phyloP scores from a whole-genome alignment of 2,329 filamentous ascomycete species.

The Clonostachys solani region DNA sequence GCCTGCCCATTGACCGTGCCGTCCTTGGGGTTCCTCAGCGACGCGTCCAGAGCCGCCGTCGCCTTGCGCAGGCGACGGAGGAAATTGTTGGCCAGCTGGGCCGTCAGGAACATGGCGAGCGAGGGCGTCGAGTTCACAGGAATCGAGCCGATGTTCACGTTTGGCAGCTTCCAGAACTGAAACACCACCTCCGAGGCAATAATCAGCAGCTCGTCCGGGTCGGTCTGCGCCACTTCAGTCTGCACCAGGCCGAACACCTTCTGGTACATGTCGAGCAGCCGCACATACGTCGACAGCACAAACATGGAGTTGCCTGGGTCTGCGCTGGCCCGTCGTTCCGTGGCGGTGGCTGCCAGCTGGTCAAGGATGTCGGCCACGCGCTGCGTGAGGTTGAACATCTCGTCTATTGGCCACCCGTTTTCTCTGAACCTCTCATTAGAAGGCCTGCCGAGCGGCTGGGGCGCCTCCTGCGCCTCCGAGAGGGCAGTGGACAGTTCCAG shows the following conservation, averaged over 20 bases:
- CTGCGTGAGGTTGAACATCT: conserved; percentile 33
- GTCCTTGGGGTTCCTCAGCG: conserved; percentile 3
- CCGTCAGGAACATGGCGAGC: conserved; percentile 35
- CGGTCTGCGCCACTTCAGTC: conserved; percentile 19
- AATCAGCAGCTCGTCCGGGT: conserved; percentile 1
- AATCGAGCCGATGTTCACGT: conserved; percentile 33
- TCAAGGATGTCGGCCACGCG: conserved; percentile 27
- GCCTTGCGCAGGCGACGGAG: conserved; percentile 24
- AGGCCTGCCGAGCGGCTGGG: conserved; percentile 8
- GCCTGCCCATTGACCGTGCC: conserved; percentile 8
- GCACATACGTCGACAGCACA: conserved; percentile 29
- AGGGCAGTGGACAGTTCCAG: conserved; percentile 28
- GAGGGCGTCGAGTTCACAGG: conserved; percentile 30
- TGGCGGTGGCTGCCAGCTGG: conserved; percentile 8
- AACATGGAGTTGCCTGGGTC: conserved; percentile 32
- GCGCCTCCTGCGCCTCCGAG: conserved; percentile 17
- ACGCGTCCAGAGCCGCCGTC: conserved; percentile 19
- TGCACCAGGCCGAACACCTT: conserved; percentile 28
- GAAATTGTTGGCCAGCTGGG: conserved; percentile 36
- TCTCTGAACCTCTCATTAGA: conserved; percentile 13
- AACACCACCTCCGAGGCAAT: conserved; percentile 16
- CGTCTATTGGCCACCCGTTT: conserved; percentile 30
- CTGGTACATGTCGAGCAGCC: conserved; percentile 34
- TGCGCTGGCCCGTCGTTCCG: conserved; percentile 2
- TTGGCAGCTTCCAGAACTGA: conserved; percentile 30